Conservation (phyloP, 495 filamentous ascomycete species). For the Aspergillus sclerotiicarbonarius region DNA sequence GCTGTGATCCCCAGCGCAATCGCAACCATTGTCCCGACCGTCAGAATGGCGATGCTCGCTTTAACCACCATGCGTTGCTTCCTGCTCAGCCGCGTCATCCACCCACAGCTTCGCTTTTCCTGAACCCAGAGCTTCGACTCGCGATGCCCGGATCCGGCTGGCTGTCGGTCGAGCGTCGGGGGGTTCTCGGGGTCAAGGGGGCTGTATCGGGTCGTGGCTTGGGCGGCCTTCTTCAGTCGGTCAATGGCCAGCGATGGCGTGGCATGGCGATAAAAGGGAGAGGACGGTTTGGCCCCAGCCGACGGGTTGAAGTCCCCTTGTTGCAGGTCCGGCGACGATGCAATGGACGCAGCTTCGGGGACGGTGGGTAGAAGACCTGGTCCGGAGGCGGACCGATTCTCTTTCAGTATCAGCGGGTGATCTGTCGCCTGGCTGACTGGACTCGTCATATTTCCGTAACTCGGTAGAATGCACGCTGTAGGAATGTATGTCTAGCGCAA, state of each 20-base stretch:
- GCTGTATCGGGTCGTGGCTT: slow-evolving; percentile 27
- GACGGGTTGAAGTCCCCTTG: slow-evolving; percentile 39
- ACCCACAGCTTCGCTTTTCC: slow-evolving; percentile 32
- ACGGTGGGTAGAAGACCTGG: neutral
- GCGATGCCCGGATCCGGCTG: slow-evolving; percentile 13
- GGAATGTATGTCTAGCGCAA: too few species aligned
- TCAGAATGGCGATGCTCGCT: slow-evolving; percentile 52
- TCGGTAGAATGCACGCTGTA: neutral
- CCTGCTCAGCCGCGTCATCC: slow-evolving; percentile 41
- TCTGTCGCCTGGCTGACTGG: neutral
- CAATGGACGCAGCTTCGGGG: neutral
- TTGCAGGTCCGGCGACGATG: neutral
- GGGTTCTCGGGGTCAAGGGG: neutral
- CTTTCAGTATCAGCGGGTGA: slow-evolving; percentile 1
- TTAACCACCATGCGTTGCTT: slow-evolving; percentile 52
- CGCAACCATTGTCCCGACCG: slow-evolving; percentile 58
- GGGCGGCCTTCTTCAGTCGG: slow-evolving; percentile 27
- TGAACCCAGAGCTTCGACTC: slow-evolving; percentile 44
- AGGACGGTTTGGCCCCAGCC: slow-evolving; percentile 50
- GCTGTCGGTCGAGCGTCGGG: neutral
- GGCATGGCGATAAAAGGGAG: slow-evolving; percentile 59
- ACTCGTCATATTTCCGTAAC: slow-evolving; percentile 3
- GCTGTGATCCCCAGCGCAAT: slow-evolving; percentile 62
- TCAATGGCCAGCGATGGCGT: slow-evolving; percentile 50
- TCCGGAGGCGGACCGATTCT: neutral